A percentile compares a stretch with the other conserved stretches of the same genome.
Evolutionary conservation across 345 rosid species (phyloP).

Genomic region (Eucalyptus caleyi): DNA sequence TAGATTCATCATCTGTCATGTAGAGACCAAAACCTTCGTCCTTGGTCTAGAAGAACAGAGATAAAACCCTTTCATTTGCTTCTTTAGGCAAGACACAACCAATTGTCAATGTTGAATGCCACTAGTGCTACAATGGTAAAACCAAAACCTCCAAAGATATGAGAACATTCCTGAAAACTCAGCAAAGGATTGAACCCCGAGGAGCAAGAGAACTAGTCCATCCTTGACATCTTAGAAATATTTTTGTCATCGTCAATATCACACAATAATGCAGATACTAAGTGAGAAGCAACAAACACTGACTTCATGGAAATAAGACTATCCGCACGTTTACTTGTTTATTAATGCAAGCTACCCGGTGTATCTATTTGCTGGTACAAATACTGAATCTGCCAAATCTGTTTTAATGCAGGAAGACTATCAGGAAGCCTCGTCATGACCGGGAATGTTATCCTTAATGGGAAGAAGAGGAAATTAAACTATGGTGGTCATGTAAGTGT

Average conservation of each 20-base stretch:
- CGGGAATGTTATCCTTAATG: conserved; percentile 77
- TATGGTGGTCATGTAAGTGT: conserved; percentile 54
- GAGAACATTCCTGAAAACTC: not conserved
- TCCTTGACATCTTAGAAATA: not conserved
- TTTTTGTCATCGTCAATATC: not conserved
- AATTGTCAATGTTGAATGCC: not conserved
- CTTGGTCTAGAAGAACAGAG: not conserved
- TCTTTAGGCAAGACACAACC: not conserved
- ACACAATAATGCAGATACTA: not conserved
- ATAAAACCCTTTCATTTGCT: not conserved
- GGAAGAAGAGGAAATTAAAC: conserved; percentile 53
- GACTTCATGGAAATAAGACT: not conserved
- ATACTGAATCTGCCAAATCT: not conserved
- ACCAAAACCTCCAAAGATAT: not conserved
- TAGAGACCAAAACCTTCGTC: not conserved
- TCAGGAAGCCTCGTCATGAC: conserved; percentile 79
- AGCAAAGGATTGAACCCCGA: not conserved
- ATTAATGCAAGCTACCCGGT: not conserved
- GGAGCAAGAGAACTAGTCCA: not conserved
- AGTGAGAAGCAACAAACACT: not conserved
- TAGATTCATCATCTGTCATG: not conserved
- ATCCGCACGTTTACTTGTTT: not conserved
- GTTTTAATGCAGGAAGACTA: conserved; percentile 56
- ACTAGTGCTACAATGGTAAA: not conserved
- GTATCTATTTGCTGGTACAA: not conserved